These are phyloP conservation scores for Hyaloperonospora arabidopsidis DNA, from an alignment of 352 stramenopile genomes.

Conservation along the genomic window DNA sequence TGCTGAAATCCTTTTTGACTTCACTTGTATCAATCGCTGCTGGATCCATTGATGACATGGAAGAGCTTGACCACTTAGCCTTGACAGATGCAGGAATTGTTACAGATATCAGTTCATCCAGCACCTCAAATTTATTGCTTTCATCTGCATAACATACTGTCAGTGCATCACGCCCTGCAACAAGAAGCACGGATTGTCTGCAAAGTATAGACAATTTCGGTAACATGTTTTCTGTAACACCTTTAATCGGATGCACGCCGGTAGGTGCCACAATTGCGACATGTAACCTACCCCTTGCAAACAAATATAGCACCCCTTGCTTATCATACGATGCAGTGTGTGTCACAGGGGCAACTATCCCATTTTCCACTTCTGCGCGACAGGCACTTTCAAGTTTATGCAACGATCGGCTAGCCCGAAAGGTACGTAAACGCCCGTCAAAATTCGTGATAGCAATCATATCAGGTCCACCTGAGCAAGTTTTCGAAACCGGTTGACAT, in stretches of 20 bases:
- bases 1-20: constrained; percentile 50
- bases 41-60: constrained; percentile 27
- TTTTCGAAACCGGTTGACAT: constrained; percentile 3
- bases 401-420: constrained; percentile 29
- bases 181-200: constrained; percentile 1
- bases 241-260: background rate
- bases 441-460: constrained; percentile 36
- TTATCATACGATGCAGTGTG: constrained; percentile 36
- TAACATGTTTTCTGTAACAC: constrained; percentile 1
- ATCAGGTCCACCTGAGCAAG: background rate
- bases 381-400: constrained; percentile 29
- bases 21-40: constrained; percentile 11
- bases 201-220: background rate
- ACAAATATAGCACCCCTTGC: constrained; percentile 32
- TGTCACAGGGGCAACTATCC: constrained; percentile 21
- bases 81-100: constrained; percentile 44
- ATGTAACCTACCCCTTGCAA: constrained; percentile 29
- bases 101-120: constrained; percentile 31
- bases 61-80: constrained; percentile 40
- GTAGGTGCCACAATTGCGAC: constrained; percentile 19
- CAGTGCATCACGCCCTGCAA: constrained; percentile 5
- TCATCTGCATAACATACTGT: constrained; percentile 27
- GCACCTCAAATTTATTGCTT: constrained; percentile 14
- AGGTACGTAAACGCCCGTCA: constrained; percentile 32
- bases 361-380: constrained; percentile 18